phyloP scores from a whole-genome alignment of 106 monocot genomes.

The Dendrobium catenatum region DNA sequence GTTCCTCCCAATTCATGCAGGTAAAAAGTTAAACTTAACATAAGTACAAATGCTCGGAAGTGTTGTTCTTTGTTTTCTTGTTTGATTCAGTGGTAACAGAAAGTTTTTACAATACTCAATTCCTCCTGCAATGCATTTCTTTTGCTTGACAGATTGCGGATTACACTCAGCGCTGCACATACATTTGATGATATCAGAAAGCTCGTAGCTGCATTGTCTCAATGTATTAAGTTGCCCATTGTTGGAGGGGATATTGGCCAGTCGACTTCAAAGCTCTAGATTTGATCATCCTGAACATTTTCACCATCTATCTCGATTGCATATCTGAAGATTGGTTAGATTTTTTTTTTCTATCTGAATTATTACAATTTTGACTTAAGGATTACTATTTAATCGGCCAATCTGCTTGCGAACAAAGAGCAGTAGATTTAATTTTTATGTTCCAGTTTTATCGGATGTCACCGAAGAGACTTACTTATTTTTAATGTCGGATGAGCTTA shows the following conservation, averaged over 20 bases:
- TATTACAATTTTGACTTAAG: neutral
- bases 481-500: neutral
- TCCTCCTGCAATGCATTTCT: neutral
- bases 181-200: constrained; percentile 59
- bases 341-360: neutral
- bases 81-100: neutral
- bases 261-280: constrained; percentile 26
- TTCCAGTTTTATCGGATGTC: no score
- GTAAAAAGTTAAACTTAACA: constrained; percentile 19
- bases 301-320: neutral
- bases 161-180: constrained; percentile 77
- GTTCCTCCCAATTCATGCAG: constrained; percentile 90
- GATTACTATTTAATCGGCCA: neutral
- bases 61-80: no score
- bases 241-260: neutral
- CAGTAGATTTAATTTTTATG: neutral
- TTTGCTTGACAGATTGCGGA: constrained; percentile 47
- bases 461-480: neutral
- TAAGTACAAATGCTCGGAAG: neutral
- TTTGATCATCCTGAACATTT: neutral
- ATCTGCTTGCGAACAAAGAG: neutral
- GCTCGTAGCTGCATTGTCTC: constrained; percentile 51
- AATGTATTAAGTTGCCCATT: constrained; percentile 18
- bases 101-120: no score
- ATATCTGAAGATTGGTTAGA: no score